phyloP scores from a whole-genome alignment of 805 yeast species.

The Torulaspora quercuum region DNA sequence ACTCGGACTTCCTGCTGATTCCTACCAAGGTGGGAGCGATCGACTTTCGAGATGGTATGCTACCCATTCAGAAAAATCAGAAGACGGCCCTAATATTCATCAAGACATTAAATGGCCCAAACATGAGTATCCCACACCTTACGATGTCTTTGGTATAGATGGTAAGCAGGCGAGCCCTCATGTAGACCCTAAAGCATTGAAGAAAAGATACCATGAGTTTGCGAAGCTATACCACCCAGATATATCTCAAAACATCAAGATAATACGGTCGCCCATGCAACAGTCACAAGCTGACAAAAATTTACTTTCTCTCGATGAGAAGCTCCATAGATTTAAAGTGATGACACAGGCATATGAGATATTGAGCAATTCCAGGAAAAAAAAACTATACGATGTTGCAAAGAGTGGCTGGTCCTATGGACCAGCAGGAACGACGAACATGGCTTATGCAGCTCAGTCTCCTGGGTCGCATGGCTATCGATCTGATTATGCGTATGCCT shows the following conservation, averaged over 20 bases:
- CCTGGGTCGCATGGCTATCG: constrained; percentile 33
- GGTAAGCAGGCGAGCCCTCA: constrained; percentile 18
- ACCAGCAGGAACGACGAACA: constrained; percentile 27
- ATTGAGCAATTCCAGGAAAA: constrained; percentile 44
- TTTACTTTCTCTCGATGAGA: constrained; percentile 31
- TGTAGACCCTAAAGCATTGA: constrained; percentile 42
- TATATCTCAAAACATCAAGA: constrained; percentile 33
- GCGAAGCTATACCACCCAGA: constrained; percentile 88
- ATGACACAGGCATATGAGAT: constrained; percentile 58
- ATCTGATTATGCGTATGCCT: constrained; percentile 35
- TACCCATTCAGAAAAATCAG: background rate
- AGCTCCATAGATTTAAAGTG: constrained; percentile 46
- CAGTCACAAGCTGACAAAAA: constrained; percentile 10
- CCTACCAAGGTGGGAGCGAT: background rate
- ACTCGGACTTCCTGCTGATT: background rate
- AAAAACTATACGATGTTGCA: constrained; percentile 45
- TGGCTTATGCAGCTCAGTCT: constrained; percentile 8
- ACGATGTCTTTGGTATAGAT: constrained; percentile 56
- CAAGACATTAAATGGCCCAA: constrained; percentile 53
- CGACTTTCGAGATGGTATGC: constrained; percentile 3
- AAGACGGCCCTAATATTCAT: constrained; percentile 4
- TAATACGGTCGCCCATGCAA: constrained; percentile 22
- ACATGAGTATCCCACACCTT: constrained; percentile 57
- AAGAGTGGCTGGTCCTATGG: constrained; percentile 46
- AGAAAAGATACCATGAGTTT: constrained; percentile 50